These are phyloP conservation scores for Pholiota conissans DNA, from an alignment of 768 basidiomycete species.

Conservation along the genomic window DNA sequence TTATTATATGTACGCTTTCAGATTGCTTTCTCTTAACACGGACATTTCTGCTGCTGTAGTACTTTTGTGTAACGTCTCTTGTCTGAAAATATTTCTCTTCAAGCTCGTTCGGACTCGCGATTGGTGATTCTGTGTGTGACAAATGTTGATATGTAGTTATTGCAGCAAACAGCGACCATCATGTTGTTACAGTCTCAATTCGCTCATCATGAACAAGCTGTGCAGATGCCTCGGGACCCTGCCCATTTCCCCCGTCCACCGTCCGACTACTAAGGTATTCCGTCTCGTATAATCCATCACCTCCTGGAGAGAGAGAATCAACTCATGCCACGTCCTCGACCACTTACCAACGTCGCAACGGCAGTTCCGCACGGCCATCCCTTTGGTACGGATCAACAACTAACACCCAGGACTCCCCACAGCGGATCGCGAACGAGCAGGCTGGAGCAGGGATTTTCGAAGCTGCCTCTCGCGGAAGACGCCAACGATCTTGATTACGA, in stretches of 20 bases:
- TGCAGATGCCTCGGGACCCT: background rate
- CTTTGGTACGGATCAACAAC: constrained; percentile 33
- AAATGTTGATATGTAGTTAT: background rate
- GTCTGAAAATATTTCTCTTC: background rate
- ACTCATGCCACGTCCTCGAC: constrained; percentile 40
- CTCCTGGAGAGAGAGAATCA: background rate
- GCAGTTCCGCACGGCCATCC: constrained; percentile 17
- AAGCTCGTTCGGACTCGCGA: too few relatives aligned
- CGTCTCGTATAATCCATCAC: background rate
- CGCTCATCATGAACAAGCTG: background rate
- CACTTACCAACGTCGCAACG: constrained; percentile 36
- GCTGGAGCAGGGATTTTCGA: constrained; percentile 53
- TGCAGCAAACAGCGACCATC: background rate
- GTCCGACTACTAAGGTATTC: background rate
- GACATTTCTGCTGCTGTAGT: background rate
- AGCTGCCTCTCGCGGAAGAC: constrained; percentile 44
- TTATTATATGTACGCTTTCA: constrained; percentile 9
- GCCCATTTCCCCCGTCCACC: background rate
- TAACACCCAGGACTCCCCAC: constrained; percentile 65
- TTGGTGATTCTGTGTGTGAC: too few relatives aligned
- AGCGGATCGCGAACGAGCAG: constrained; percentile 50
- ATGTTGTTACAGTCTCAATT: background rate
- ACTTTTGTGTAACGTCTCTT: background rate
- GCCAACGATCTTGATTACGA: constrained; percentile 38
- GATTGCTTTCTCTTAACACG: background rate